Evolutionary conservation across 140 eudicot species (phyloP).

Genomic region (Ambrosia hybrid): DNA sequence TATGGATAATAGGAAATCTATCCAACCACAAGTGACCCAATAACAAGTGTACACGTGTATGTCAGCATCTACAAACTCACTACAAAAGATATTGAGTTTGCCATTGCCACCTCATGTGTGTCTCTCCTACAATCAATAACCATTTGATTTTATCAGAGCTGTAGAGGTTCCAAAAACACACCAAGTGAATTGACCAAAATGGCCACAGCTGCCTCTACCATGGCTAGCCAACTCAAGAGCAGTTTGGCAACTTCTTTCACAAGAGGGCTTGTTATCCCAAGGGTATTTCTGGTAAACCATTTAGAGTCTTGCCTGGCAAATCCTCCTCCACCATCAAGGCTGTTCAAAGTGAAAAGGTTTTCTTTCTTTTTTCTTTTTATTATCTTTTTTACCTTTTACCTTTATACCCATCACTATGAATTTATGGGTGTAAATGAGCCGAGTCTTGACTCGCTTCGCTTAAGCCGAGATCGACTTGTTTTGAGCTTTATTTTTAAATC

Average conservation of each 20-base stretch:
- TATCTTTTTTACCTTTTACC: background rate
- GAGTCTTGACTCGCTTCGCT: too few species aligned
- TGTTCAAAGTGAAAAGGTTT: constrained; percentile 74
- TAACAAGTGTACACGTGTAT: constrained; percentile 28
- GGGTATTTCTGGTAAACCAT: constrained; percentile 73
- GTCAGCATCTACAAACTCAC: constrained; percentile 24
- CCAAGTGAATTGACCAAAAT: constrained; percentile 29
- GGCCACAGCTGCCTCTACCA: constrained; percentile 52
- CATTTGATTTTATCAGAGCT: constrained; percentile 22
- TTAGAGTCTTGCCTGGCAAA: constrained; percentile 52
- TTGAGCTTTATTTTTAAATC: too few species aligned
- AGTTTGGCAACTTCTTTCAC: constrained; percentile 46
- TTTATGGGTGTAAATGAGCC: background rate
- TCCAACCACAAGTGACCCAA: constrained; percentile 24
- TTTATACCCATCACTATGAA: background rate
- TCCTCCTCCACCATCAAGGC: constrained; percentile 66
- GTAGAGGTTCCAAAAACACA: constrained; percentile 1
- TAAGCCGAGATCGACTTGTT: too few species aligned
- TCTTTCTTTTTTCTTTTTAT: constrained; percentile 4
- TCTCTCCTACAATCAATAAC: constrained; percentile 27
- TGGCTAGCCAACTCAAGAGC: constrained; percentile 86
- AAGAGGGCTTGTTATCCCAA: constrained; percentile 45
- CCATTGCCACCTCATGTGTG: constrained; percentile 27
- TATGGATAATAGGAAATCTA: constrained; percentile 36
- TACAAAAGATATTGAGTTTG: constrained; percentile 16